These are phyloP conservation scores for Paxillus ammoniavirescens DNA, from an alignment of 768 basidiomycete genomes.

Conservation along the genomic window DNA sequence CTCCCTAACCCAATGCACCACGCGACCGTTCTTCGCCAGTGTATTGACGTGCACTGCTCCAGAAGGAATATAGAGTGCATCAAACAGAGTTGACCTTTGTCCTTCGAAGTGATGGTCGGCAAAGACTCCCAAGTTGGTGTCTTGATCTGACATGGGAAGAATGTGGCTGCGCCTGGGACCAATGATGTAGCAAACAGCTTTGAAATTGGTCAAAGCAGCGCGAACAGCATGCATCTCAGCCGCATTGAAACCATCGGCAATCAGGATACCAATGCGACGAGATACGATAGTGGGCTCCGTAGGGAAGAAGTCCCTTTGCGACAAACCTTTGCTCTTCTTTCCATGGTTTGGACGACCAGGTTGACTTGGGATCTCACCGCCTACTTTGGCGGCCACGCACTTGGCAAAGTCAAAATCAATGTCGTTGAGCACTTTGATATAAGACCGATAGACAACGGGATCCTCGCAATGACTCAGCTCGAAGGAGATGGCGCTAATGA, in stretches of 20 bases:
- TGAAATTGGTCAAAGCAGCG: slow-evolving; percentile 46
- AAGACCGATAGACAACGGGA: slow-evolving; percentile 61
- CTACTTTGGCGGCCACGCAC: slow-evolving; percentile 63
- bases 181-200: slow-evolving; percentile 63
- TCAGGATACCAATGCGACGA: slow-evolving; percentile 74
- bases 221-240: slow-evolving; percentile 59
- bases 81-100: slow-evolving; percentile 81
- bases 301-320: slow-evolving; percentile 56
- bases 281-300: slow-evolving; percentile 57
- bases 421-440: slow-evolving; percentile 66
- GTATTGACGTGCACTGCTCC: slow-evolving; percentile 59
- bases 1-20: slow-evolving; percentile 81
- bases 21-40: slow-evolving; percentile 62
- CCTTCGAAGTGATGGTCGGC: slow-evolving; percentile 76
- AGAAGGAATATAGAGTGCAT: slow-evolving; percentile 77
- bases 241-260: slow-evolving; percentile 73
- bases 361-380: slow-evolving; percentile 52
- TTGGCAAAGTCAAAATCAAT: slow-evolving; percentile 75
- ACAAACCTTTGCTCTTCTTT: slow-evolving; percentile 51
- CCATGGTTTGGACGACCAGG: slow-evolving; percentile 57
- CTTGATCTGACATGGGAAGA: slow-evolving; percentile 31
- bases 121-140: slow-evolving; percentile 33
- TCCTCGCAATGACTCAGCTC: slow-evolving; percentile 86
- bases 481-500: slow-evolving; percentile 70
- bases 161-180: slow-evolving; percentile 63